Evolutionary conservation across 352 stramenopile species (phyloP).

Genomic region (Globisporangium megalacanthum): DNA sequence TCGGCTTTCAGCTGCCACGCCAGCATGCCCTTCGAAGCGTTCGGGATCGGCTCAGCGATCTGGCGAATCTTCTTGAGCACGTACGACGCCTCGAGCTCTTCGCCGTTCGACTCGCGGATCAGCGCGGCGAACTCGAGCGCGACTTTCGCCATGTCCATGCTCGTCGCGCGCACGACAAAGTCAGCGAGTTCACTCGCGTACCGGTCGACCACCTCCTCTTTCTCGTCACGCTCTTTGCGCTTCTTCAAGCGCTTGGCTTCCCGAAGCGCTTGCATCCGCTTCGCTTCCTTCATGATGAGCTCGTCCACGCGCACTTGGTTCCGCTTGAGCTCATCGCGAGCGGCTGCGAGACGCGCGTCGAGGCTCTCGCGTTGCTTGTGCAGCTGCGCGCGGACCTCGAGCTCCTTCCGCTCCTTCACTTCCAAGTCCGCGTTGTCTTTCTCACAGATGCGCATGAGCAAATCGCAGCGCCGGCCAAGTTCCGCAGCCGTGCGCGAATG

Average conservation of each 20-base stretch:
- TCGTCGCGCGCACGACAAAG: constrained; percentile 52
- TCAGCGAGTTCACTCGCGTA: constrained; percentile 44
- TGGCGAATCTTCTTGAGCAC: constrained; percentile 72
- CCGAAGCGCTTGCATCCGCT: constrained; percentile 77
- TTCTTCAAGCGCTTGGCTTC: constrained; percentile 80
- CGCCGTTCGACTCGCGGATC: constrained; percentile 29
- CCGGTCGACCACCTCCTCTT: constrained; percentile 62
- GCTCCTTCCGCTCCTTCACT: constrained; percentile 71
- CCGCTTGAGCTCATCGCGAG: constrained; percentile 66
- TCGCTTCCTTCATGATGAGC: constrained; percentile 86
- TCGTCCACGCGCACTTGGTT: constrained; percentile 79
- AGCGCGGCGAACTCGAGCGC: constrained; percentile 61
- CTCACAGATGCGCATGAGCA: constrained; percentile 93
- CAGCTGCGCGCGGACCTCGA: constrained; percentile 50
- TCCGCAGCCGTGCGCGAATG: constrained; percentile 94
- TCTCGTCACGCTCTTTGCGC: constrained; percentile 62
- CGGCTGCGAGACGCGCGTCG: constrained; percentile 50
- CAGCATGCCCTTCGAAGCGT: constrained; percentile 37
- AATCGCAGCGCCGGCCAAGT: constrained; percentile 94
- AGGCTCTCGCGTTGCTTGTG: constrained; percentile 69
- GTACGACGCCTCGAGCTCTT: constrained; percentile 53
- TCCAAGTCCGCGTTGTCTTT: constrained; percentile 89
- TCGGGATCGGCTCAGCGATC: constrained; percentile 46
- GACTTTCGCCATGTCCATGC: constrained; percentile 60
- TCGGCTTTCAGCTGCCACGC: constrained; percentile 53